phyloP scores from a whole-genome alignment of 2,329 filamentous ascomycete genomes.

The Fusarium tjaetaba region DNA sequence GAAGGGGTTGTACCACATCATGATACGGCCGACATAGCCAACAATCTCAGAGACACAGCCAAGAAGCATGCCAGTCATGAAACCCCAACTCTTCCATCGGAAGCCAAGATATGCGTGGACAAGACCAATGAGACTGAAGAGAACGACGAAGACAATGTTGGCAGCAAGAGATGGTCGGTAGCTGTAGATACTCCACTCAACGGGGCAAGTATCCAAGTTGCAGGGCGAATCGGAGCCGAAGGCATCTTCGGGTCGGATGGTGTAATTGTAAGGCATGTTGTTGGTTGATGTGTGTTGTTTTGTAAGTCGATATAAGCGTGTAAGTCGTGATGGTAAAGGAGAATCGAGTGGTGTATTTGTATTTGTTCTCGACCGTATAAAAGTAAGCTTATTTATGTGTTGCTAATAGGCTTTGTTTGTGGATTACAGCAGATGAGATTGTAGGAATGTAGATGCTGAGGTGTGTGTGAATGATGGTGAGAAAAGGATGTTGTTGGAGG shows the following conservation, averaged over 20 bases:
- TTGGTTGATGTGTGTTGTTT: background rate
- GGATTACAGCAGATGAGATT: background rate
- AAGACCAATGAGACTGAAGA: slow-evolving; percentile 57
- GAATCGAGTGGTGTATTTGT: background rate
- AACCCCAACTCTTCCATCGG: slow-evolving; percentile 59
- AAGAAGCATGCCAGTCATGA: slow-evolving; percentile 61
- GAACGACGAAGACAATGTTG: slow-evolving; percentile 61
- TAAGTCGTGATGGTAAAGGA: background rate
- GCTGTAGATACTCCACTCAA: slow-evolving; percentile 60
- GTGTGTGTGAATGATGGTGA: slow-evolving; percentile 15
- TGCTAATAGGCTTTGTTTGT: slow-evolving; percentile 4
- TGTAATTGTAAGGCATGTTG: slow-evolving; percentile 39
- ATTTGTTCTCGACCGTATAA: background rate
- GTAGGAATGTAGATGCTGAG: background rate
- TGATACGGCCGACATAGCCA: slow-evolving; percentile 70
- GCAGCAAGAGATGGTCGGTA: slow-evolving; percentile 65
- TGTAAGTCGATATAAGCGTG: background rate
- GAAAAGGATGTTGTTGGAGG: background rate
- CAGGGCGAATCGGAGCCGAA: slow-evolving; percentile 60
- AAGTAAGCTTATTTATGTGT: slow-evolving; percentile 33
- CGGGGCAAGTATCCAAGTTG: slow-evolving; percentile 58
- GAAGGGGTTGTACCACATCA: slow-evolving; percentile 68
- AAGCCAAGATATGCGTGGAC: slow-evolving; percentile 58
- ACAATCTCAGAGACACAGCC: slow-evolving; percentile 68
- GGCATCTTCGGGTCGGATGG: slow-evolving; percentile 37